phyloP scores from a whole-genome alignment of 768 basidiomycete genomes.

The Podaxis mareebaensis region DNA sequence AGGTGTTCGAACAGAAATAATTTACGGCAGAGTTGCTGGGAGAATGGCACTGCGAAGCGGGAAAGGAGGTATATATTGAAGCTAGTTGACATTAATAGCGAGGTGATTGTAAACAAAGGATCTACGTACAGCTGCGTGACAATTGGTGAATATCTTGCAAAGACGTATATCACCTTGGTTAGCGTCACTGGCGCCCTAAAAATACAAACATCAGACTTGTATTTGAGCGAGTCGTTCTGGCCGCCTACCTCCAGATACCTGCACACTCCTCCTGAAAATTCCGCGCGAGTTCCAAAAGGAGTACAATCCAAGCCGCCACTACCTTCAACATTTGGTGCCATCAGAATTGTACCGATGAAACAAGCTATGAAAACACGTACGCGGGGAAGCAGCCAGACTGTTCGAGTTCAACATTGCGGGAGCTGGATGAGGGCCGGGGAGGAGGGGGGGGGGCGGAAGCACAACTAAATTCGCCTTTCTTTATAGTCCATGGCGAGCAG shows the following conservation, averaged over 20 bases:
- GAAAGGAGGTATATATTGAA: neutral
- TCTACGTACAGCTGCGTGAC: neutral
- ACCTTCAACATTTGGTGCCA: too few relatives aligned
- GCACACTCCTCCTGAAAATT: neutral
- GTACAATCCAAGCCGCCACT: neutral
- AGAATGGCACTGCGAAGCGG: neutral
- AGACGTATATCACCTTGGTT: neutral
- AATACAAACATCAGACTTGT: too few relatives aligned
- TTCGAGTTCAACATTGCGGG: too few relatives aligned
- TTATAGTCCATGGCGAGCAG: too few relatives aligned
- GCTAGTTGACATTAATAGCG: neutral
- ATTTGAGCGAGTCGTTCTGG: neutral
- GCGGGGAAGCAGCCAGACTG: too few relatives aligned
- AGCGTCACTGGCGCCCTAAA: neutral
- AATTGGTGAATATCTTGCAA: conserved; percentile 1
- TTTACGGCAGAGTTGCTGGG: neutral
- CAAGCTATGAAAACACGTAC: too few relatives aligned
- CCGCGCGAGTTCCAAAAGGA: neutral
- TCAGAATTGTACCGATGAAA: too few relatives aligned
- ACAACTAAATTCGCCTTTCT: too few relatives aligned
- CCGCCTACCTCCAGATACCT: neutral
- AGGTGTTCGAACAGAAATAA: conserved; percentile 3
- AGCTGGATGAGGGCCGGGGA: too few relatives aligned
- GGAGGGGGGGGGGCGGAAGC: too few relatives aligned
- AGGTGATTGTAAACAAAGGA: neutral